Conservation (phyloP, 2,329 filamentous ascomycete species). For the Remersonia thermophila region DNA sequence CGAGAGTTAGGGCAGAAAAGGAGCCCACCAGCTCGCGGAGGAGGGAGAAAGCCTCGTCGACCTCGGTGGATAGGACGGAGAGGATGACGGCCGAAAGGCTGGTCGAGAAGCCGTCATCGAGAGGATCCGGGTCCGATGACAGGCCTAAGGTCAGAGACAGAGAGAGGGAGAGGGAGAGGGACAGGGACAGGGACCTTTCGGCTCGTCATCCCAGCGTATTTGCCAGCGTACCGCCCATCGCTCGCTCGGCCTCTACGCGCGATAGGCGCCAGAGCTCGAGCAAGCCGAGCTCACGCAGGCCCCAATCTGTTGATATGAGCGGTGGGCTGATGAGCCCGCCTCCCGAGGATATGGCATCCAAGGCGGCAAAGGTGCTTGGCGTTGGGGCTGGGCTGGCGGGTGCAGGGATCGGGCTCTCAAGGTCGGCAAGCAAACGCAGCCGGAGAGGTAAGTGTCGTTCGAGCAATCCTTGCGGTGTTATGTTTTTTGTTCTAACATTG, state of each 20-base stretch:
- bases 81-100: background rate
- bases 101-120: slow-evolving; percentile 10
- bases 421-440: slow-evolving; percentile 30
- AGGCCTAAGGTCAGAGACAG: slow-evolving; percentile 28
- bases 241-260: slow-evolving; percentile 56
- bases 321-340: slow-evolving; percentile 59
- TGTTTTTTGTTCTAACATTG: slow-evolving; percentile 7
- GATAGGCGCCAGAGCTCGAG: slow-evolving; percentile 46
- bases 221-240: slow-evolving; percentile 52
- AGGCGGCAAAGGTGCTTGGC: slow-evolving; percentile 69
- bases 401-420: slow-evolving; percentile 10
- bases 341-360: slow-evolving; percentile 58
- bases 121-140: slow-evolving; percentile 8
- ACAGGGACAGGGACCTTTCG: slow-evolving; percentile 30
- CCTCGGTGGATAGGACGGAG: slow-evolving; percentile 22
- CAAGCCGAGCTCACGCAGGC: slow-evolving; percentile 51
- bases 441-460: slow-evolving; percentile 26
- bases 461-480: too few relatives aligned
- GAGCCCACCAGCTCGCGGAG: slow-evolving; percentile 24
- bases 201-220: slow-evolving; percentile 55
- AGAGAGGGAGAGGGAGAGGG: slow-evolving; percentile 41
- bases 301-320: slow-evolving; percentile 49
- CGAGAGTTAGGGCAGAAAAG: slow-evolving; percentile 51
- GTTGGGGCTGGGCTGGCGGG: slow-evolving; percentile 23
- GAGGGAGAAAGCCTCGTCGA: slow-evolving; percentile 27